These are phyloP conservation scores for Stellera chamaejasme DNA, from an alignment of 345 rosid genomes.

Conservation along the genomic window DNA sequence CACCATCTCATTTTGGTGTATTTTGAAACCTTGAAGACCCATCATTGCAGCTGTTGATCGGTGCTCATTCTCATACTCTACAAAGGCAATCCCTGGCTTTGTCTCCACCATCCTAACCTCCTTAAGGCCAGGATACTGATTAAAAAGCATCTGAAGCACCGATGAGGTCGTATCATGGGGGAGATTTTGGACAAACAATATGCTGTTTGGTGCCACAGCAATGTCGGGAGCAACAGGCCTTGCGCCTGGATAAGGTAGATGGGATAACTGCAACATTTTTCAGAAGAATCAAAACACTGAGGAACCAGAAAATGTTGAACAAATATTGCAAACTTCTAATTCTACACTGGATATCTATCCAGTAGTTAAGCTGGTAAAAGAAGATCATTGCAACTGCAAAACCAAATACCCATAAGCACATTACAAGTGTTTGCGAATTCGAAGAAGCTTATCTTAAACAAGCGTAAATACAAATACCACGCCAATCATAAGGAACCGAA, in stretches of 20 bases:
- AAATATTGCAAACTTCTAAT: no score
- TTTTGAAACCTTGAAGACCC: slow-evolving; percentile 71
- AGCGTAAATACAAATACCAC: no score
- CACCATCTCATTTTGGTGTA: slow-evolving; percentile 61
- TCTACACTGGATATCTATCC: no score
- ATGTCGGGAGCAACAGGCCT: slow-evolving; percentile 68
- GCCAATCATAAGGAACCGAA: no score
- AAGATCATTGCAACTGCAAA: no score
- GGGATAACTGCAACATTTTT: slow-evolving; percentile 58
- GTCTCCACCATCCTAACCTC: slow-evolving; percentile 97
- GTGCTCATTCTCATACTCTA: slow-evolving; percentile 82
- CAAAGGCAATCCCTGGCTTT: slow-evolving; percentile 97
- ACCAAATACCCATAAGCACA: no score
- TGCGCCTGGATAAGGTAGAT: slow-evolving; percentile 69
- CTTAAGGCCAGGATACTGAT: slow-evolving; percentile 71
- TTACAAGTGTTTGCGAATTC: no score
- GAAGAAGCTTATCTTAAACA: no score
- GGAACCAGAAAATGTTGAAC: background rate
- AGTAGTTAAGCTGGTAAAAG: no score
- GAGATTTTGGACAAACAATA: slow-evolving; percentile 87
- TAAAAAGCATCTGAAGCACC: slow-evolving; percentile 76
- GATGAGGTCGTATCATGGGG: slow-evolving; percentile 77
- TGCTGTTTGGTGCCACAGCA: slow-evolving; percentile 90
- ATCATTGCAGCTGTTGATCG: slow-evolving; percentile 88
- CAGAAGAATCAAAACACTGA: background rate